These are phyloP conservation scores for Ustilago bromivora DNA, from an alignment of 1,284 basidiomycete species.

Conservation along the genomic window DNA sequence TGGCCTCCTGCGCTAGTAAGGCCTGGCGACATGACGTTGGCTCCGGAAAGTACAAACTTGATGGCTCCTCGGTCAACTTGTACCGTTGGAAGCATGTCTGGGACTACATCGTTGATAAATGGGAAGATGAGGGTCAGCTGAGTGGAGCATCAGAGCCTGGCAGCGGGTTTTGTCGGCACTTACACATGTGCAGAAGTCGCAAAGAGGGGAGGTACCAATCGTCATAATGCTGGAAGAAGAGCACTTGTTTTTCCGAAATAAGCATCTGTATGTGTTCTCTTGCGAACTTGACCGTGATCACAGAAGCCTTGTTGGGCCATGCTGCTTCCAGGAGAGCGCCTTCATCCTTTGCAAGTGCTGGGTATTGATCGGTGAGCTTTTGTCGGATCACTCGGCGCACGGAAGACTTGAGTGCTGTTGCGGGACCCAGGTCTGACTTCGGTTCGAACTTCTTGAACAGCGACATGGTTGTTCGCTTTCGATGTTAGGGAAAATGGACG, in stretches of 20 bases:
- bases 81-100: conserved; percentile 85
- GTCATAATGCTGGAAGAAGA: conserved; percentile 98
- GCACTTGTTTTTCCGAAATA: conserved; percentile 83
- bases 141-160: neutral
- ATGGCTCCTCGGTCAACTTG: conserved; percentile 96
- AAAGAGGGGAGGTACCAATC: conserved; percentile 91
- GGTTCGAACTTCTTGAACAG: conserved; percentile 71
- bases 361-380: conserved; percentile 85
- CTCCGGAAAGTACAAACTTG: conserved; percentile 87
- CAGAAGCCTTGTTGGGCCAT: conserved; percentile 98
- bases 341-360: conserved; percentile 72
- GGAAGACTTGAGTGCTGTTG: conserved; percentile 94
- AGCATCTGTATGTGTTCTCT: conserved; percentile 95
- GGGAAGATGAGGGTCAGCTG: conserved; percentile 3
- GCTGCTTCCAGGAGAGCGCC: conserved; percentile 82
- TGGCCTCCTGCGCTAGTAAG: conserved; percentile 90
- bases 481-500: neutral
- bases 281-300: conserved; percentile 89
- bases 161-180: conserved; percentile 11
- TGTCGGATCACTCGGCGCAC: conserved; percentile 89
- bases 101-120: neutral
- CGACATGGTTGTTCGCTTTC: conserved; percentile 55
- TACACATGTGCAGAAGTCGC: conserved; percentile 84
- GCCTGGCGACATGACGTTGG: conserved; percentile 78
- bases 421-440: conserved; percentile 87